Conservation (phyloP, 331 rosid genomes). For the Malus hybrid region DNA sequence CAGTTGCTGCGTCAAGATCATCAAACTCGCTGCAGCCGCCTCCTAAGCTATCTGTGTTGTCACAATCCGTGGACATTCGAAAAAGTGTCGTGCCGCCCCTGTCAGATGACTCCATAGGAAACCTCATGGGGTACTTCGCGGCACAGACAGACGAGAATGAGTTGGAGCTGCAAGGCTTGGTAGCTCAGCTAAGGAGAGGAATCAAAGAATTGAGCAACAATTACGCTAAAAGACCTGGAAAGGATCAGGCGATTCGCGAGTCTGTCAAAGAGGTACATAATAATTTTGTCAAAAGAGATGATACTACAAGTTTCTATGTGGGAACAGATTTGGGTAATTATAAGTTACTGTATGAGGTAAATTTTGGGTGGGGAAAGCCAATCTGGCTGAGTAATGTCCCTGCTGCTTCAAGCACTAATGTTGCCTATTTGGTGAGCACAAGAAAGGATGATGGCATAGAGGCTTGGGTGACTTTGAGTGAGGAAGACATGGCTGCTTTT, state of each 20-base stretch:
- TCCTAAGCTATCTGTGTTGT: background rate
- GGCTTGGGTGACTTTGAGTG: slow-evolving; percentile 14
- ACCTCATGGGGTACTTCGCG: slow-evolving; percentile 6
- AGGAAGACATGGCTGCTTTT: background rate
- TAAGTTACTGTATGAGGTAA: slow-evolving; percentile 21
- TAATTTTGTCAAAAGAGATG: background rate
- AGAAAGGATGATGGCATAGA: slow-evolving; percentile 5
- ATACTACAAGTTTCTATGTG: background rate
- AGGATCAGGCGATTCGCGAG: background rate
- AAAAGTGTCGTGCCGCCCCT: slow-evolving; percentile 18
- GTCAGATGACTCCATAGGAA: slow-evolving; percentile 16
- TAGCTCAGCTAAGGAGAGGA: slow-evolving; percentile 5
- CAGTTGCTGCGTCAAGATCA: slow-evolving; percentile 2
- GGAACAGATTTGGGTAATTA: slow-evolving; percentile 16
- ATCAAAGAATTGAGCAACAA: background rate
- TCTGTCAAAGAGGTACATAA: background rate
- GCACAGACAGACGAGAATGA: background rate
- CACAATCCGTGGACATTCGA: slow-evolving; percentile 15
- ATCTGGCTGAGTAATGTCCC: background rate
- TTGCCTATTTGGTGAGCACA: background rate
- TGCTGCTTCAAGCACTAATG: background rate
- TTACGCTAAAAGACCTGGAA: background rate
- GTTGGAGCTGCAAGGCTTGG: slow-evolving; percentile 8
- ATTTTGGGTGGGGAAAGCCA: slow-evolving; percentile 40
- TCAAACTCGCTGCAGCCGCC: background rate